A percentile compares a stretch with the other conserved stretches of the same genome.
These are phyloP conservation scores for Calonectria montana DNA, from an alignment of 2,329 filamentous ascomycete species.

Conservation along the genomic window DNA sequence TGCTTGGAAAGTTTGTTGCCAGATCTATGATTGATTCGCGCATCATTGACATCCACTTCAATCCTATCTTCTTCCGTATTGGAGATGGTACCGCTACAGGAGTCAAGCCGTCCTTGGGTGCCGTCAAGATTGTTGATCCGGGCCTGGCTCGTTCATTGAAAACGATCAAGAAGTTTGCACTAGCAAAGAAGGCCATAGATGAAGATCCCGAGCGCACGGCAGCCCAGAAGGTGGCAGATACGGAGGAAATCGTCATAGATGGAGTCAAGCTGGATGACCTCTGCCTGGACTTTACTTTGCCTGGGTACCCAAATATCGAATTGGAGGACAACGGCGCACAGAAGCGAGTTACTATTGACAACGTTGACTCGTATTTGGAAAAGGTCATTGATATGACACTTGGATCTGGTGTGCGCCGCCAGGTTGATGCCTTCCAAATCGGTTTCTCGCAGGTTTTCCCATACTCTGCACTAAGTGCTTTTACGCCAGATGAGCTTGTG, in stretches of 20 bases:
- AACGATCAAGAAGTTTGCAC: conserved; percentile 86
- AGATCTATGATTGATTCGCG: conserved; percentile 98
- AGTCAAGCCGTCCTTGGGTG: conserved; percentile 86
- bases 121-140: conserved; percentile 89
- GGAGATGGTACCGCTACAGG: conserved; percentile 72
- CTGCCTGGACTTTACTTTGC: conserved; percentile 92
- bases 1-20: conserved; percentile 96
- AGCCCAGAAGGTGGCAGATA: conserved; percentile 77
- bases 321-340: conserved; percentile 81
- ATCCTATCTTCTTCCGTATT: conserved; percentile 96
- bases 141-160: conserved; percentile 87
- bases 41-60: conserved; percentile 98
- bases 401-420: conserved; percentile 85
- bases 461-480: conserved; percentile 90
- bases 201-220: conserved; percentile 74
- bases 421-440: conserved; percentile 89
- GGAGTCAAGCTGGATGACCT: conserved; percentile 86
- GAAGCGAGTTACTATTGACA: conserved; percentile 84
- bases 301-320: conserved; percentile 89
- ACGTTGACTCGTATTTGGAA: conserved; percentile 90
- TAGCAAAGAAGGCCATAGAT: conserved; percentile 85
- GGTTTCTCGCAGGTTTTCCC: conserved; percentile 98
- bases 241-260: conserved; percentile 78
- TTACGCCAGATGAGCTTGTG: conserved; percentile 94
- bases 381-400: conserved; percentile 92